Conservation (phyloP, 2,329 filamentous ascomycete species). For the Erysiphe neolycopersici region DNA sequence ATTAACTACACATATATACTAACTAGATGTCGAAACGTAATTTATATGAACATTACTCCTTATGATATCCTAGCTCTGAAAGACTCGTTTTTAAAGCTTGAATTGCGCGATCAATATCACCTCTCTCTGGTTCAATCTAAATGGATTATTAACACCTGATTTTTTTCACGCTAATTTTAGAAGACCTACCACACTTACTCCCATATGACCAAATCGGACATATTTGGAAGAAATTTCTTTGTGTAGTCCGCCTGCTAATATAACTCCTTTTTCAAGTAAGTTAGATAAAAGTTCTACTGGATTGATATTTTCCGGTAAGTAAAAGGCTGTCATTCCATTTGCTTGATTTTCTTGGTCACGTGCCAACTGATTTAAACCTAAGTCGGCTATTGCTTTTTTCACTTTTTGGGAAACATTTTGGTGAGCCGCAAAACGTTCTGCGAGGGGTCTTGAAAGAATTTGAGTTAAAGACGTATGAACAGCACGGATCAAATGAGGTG, state of each 20-base stretch:
- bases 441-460: conserved; percentile 55
- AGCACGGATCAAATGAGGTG: conserved; percentile 78
- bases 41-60: too few species aligned
- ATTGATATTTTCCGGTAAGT: conserved; percentile 61
- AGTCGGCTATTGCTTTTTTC: conserved; percentile 54
- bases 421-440: conserved; percentile 65
- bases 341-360: conserved; percentile 71
- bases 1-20: too few species aligned
- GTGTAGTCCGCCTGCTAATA: conserved; percentile 89
- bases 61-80: conserved; percentile 38
- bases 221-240: conserved; percentile 88
- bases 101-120: conserved; percentile 65
- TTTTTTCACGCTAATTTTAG: not conserved
- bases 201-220: conserved; percentile 94
- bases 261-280: conserved; percentile 60
- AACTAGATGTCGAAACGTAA: too few species aligned
- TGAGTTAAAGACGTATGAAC: conserved; percentile 72
- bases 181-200: conserved; percentile 49
- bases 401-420: conserved; percentile 54
- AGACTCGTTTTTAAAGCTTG: conserved; percentile 50
- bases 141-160: conserved; percentile 3
- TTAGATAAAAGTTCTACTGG: conserved; percentile 65
- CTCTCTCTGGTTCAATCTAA: conserved; percentile 46
- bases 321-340: conserved; percentile 94
- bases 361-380: conserved; percentile 74